Evolutionary conservation across 371 early-diverging fungal species (phyloP), one percentile per base, ranked within the genome.

Genomic region (Circinella umbellata): DNA sequence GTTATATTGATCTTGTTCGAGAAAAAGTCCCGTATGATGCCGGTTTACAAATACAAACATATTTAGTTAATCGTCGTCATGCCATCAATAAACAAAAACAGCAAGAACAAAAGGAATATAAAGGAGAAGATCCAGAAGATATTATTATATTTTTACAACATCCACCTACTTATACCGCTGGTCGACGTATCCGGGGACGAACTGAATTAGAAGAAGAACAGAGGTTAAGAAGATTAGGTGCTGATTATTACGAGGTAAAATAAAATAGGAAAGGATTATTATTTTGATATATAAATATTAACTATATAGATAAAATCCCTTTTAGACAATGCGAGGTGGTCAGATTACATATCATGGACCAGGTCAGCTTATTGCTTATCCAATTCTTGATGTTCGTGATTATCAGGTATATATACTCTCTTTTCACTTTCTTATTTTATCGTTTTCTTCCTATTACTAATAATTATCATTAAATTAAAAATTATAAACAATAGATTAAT

Each of bases 301-400:
- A 11, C 3, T 42, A 11, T 51, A 51, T 27, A 27, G 27, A 27
- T 27, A 27, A 27, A 27, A 27, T 27, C 0, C 27, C 2, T 27
- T 27, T 51, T 51, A 86, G 82, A 88, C 90, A 0, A 79, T 87
- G 78, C 84, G 98, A 14, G 99, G 99, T 20, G 99, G 99, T 7
- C 94, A 99, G 80, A 88, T 92, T 7, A 99, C 99, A 0, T 99
- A 92, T 74, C 99, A 99, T 82, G 98, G 98, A 0, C 99, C 98
- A 4, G 98, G 98, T 0, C 99, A 99, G 81, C 81, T 99, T 48
- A 95, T 99, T 34, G 96, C 91, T 11, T 99, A 99, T 76, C 99
- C 99, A 4, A 95, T 96, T 55, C 48, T 98, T 11, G 86, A 96
- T 73, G 81, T 99, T 46, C 86, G 89, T 57, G 83, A 85, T 62